Conservation (phyloP, 371 early-diverging fungal genomes). For the Rhizopus delemar region DNA sequence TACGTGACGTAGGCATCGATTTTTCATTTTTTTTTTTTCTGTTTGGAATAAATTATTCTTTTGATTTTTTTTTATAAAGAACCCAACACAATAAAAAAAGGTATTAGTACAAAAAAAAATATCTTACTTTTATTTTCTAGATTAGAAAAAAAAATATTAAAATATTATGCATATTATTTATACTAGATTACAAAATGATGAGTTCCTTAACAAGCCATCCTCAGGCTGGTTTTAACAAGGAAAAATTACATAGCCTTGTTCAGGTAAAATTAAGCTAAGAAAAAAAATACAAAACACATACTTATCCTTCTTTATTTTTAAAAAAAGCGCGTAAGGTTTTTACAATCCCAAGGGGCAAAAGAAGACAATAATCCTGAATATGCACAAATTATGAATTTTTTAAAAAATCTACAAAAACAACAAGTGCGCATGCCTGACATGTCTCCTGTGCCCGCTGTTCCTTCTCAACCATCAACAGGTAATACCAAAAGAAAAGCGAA, state of each 20-base stretch:
- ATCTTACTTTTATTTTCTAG: not conserved
- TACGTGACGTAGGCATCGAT: too few relatives aligned
- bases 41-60: not conserved
- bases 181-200: slow-evolving; percentile 9
- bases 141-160: not conserved
- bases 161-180: not conserved
- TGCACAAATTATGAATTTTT: slow-evolving; percentile 63
- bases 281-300: not conserved
- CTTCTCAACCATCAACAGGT: not conserved
- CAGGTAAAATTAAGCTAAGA: slow-evolving; percentile 31
- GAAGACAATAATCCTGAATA: slow-evolving; percentile 70
- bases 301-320: not conserved
- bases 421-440: slow-evolving; percentile 15
- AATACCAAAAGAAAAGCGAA: not conserved
- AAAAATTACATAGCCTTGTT: slow-evolving; percentile 36
- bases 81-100: not conserved
- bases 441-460: not conserved
- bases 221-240: slow-evolving; percentile 38
- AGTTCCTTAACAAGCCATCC: slow-evolving; percentile 24
- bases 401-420: slow-evolving; percentile 50
- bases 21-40: too few relatives aligned
- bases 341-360: slow-evolving; percentile 64
- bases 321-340: slow-evolving; percentile 38
- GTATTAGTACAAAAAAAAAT: not conserved
- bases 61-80: too few relatives aligned